These are phyloP conservation scores for Sergeia podlipaevii DNA, from an alignment of 208 protist genomes.

Conservation along the genomic window DNA sequence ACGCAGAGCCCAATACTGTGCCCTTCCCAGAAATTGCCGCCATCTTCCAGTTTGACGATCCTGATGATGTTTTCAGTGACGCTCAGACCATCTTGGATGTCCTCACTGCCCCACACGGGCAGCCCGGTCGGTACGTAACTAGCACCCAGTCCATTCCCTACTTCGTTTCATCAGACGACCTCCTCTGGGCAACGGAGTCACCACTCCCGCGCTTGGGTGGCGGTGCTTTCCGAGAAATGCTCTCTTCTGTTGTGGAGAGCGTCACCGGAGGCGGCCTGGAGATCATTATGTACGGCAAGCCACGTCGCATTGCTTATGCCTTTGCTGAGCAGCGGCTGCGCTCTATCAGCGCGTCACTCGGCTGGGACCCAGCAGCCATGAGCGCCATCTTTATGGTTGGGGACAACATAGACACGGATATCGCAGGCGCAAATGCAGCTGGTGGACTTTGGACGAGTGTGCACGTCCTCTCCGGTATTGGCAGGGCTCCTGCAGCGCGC, in stretches of 20 bases:
- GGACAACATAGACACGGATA: conserved; percentile 84
- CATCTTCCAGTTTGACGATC: conserved; percentile 71
- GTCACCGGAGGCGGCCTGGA: conserved; percentile 70
- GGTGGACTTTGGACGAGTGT: conserved; percentile 70
- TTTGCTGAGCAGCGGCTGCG: conserved; percentile 64
- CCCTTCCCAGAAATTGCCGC: conserved; percentile 54
- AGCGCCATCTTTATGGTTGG: conserved; percentile 85
- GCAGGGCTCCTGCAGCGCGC: conserved; percentile 44
- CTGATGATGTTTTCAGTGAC: conserved; percentile 78
- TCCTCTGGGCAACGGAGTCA: conserved; percentile 71
- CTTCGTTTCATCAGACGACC: conserved; percentile 65
- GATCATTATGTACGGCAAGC: conserved; percentile 77
- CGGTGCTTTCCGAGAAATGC: conserved; percentile 80
- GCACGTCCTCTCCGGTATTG: conserved; percentile 73
- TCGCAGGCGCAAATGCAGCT: conserved; percentile 80
- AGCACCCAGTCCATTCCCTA: conserved; percentile 65
- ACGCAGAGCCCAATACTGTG: conserved; percentile 17
- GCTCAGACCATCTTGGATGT: conserved; percentile 76
- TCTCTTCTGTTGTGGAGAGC: conserved; percentile 71
- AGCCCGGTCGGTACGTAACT: conserved; percentile 45
- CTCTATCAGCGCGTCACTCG: conserved; percentile 26
- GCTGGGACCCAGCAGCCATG: conserved; percentile 52
- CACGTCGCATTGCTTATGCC: conserved; percentile 75
- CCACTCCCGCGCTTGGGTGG: conserved; percentile 73
- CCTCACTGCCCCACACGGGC: conserved; percentile 50